Evolutionary conservation across 306 rosid genomes (phyloP).

Genomic region (Rosa rugosa): DNA sequence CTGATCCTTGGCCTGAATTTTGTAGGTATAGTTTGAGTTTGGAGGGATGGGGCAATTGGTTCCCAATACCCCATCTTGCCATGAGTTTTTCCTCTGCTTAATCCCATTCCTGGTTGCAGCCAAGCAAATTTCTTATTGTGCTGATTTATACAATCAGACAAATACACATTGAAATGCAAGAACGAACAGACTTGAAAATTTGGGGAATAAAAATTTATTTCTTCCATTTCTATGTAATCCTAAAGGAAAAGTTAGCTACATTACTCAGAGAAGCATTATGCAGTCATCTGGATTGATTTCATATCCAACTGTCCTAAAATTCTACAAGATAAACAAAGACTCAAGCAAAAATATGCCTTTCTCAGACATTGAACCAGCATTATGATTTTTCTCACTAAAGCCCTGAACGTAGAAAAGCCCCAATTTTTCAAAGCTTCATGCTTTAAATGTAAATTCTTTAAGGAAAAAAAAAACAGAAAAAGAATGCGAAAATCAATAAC

Average conservation of each 20-base stretch:
- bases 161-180: background rate
- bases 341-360: too few relatives aligned
- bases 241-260: background rate
- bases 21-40: slow-evolving; percentile 85
- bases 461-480: background rate
- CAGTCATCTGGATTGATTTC: background rate
- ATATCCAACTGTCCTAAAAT: background rate
- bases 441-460: background rate
- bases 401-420: background rate
- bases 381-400: background rate
- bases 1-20: slow-evolving; percentile 88
- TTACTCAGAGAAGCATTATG: background rate
- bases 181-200: background rate
- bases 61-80: slow-evolving; percentile 99
- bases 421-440: background rate
- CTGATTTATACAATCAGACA: slow-evolving; percentile 2
- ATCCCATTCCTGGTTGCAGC: slow-evolving; percentile 72
- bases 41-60: slow-evolving; percentile 93
- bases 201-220: background rate
- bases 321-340: too few relatives aligned
- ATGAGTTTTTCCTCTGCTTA: slow-evolving; percentile 94
- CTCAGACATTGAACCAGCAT: slow-evolving; percentile 8
- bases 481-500: background rate
- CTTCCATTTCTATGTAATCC: background rate
- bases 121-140: slow-evolving; percentile 7